Conservation (phyloP, 2,329 filamentous ascomycete species). For the Blastomyces parvus region DNA sequence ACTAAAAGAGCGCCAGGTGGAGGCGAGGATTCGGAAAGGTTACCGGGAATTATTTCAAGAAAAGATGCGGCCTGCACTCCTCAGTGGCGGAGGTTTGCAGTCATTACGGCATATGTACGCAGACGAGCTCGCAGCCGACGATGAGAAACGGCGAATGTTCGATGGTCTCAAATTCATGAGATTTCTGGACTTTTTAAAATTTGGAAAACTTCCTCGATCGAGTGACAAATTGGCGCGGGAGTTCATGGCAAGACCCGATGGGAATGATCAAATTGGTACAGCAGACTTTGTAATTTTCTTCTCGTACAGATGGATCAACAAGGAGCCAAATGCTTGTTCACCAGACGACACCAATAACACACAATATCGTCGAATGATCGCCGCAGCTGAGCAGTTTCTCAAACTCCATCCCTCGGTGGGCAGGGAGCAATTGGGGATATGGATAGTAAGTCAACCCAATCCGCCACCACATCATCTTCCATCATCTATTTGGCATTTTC, state of each 20-base stretch:
- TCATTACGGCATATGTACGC: not conserved
- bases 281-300: not conserved
- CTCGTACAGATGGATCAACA: conserved; percentile 1
- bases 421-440: not conserved
- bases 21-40: not conserved
- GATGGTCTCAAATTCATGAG: not conserved
- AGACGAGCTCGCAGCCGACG: not conserved
- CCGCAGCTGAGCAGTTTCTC: not conserved
- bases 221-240: not conserved
- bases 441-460: not conserved
- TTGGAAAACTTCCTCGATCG: not conserved
- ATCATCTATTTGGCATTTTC: not conserved
- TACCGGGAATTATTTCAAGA: conserved; percentile 1
- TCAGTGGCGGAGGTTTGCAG: not conserved
- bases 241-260: not conserved
- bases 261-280: not conserved
- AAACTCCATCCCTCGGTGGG: not conserved
- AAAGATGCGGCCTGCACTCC: not conserved
- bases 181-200: not conserved
- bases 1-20: not conserved
- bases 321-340: not conserved
- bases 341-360: not conserved
- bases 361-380: not conserved
- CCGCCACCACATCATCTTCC: not conserved
- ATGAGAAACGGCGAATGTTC: not conserved